Conservation (phyloP, 108 stramenopile genomes). For the Halocafeteria seosinensis region DNA sequence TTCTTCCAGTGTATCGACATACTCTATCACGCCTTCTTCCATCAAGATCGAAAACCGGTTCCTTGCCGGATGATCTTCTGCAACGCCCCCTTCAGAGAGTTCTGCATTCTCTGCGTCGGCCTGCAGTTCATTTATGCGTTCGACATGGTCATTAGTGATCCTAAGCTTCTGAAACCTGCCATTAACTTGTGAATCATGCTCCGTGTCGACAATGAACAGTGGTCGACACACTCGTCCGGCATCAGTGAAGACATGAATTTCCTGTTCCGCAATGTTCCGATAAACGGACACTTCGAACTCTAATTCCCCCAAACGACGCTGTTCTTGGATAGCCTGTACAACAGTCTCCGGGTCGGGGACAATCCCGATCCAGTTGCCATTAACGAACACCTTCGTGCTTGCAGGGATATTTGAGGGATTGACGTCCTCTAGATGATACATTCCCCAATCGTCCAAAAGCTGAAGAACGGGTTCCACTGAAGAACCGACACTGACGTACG, state of each 20-base stretch:
- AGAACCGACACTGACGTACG: constrained; percentile 84
- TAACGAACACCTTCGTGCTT: constrained; percentile 74
- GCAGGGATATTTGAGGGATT: constrained; percentile 77
- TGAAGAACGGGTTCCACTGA: constrained; percentile 72
- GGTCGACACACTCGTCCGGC: constrained; percentile 95
- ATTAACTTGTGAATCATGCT: background rate
- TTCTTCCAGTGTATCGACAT: constrained; percentile 95
- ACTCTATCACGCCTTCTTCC: constrained; percentile 80
- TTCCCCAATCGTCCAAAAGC: constrained; percentile 82
- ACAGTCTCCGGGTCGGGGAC: constrained; percentile 74
- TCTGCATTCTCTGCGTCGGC: background rate
- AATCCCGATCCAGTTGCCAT: constrained; percentile 96
- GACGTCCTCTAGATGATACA: constrained; percentile 67
- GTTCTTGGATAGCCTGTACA: constrained; percentile 62
- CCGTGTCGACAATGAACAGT: constrained; percentile 70
- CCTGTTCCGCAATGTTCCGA: constrained; percentile 70
- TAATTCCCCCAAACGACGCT: constrained; percentile 77
- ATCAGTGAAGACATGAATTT: constrained; percentile 92
- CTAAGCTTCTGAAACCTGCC: constrained; percentile 37
- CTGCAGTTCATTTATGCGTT: constrained; percentile 15
- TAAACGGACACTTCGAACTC: constrained; percentile 90
- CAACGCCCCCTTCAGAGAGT: constrained; percentile 36
- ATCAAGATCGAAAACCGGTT: constrained; percentile 71
- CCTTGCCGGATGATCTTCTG: constrained; percentile 16
- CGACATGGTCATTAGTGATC: constrained; percentile 56